Percentiles rank a stretch among this genome's conserved stretches.
These are phyloP conservation scores for Telopea speciosissima DNA, from an alignment of 177 flowering plant species.

Conservation along the genomic window DNA sequence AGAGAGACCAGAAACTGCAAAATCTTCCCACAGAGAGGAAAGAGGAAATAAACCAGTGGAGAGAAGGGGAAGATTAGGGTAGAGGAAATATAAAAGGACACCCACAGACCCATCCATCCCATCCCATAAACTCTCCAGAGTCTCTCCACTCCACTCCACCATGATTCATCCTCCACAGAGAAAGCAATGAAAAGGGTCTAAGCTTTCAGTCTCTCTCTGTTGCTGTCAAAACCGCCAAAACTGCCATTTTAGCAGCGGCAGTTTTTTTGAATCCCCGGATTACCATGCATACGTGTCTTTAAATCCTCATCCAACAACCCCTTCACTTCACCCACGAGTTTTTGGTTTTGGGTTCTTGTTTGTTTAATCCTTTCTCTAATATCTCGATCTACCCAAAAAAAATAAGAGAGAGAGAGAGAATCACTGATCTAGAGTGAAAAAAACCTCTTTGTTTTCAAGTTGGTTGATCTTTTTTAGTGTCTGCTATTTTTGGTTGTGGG, in stretches of 20 bases:
- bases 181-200: not conserved
- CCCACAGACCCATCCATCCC: too few species aligned
- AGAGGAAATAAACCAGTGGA: not conserved
- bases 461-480: not conserved
- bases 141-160: too few species aligned
- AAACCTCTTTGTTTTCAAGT: constrained; percentile 3
- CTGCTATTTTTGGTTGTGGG: constrained; percentile 1
- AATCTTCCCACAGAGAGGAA: too few species aligned
- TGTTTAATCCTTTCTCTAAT: too few species aligned
- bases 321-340: not conserved
- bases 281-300: constrained; percentile 5
- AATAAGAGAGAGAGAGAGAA: not conserved
- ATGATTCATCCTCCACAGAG: not conserved
- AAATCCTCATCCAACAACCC: not conserved
- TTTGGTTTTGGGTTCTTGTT: too few species aligned
- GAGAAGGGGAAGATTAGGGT: not conserved
- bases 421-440: not conserved
- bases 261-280: constrained; percentile 10
- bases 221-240: not conserved
- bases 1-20: not conserved
- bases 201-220: not conserved
- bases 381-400: too few species aligned
- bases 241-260: constrained; percentile 6
- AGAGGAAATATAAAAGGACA: not conserved
- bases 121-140: too few species aligned